Conservation (phyloP, 805 yeast genomes). For the Geotrichum ghanense region DNA sequence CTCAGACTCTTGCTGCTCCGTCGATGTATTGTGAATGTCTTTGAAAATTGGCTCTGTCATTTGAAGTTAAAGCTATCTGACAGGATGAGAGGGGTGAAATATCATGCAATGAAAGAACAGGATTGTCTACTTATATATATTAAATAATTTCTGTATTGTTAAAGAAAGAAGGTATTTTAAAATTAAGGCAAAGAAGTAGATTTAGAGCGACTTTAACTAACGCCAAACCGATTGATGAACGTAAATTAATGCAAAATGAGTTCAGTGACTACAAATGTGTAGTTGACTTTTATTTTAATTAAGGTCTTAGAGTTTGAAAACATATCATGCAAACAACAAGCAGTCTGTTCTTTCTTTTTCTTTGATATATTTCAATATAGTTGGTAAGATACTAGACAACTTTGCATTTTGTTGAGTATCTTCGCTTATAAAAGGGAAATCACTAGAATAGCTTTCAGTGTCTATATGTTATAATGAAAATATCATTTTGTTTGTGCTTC, state of each 20-base stretch:
- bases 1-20: neutral
- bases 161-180: too few relatives aligned
- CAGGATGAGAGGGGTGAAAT: neutral
- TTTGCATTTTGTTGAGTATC: too few relatives aligned
- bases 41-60: neutral
- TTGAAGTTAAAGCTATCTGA: neutral
- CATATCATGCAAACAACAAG: neutral
- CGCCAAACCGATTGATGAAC: too few relatives aligned
- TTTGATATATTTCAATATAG: neutral
- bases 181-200: slow-evolving; percentile 1
- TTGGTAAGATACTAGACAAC: neutral
- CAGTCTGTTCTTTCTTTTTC: neutral
- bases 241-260: too few relatives aligned
- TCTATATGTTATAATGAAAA: too few relatives aligned
- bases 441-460: neutral
- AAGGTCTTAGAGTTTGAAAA: neutral
- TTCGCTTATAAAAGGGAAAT: neutral
- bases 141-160: neutral
- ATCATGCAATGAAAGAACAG: neutral
- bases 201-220: neutral
- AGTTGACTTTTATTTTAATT: neutral
- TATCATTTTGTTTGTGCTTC: neutral
- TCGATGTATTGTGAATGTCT: neutral
- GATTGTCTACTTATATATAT: neutral
- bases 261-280: too few relatives aligned